phyloP scores from a whole-genome alignment of 108 stramenopile species.

The Ochromonas danica region DNA sequence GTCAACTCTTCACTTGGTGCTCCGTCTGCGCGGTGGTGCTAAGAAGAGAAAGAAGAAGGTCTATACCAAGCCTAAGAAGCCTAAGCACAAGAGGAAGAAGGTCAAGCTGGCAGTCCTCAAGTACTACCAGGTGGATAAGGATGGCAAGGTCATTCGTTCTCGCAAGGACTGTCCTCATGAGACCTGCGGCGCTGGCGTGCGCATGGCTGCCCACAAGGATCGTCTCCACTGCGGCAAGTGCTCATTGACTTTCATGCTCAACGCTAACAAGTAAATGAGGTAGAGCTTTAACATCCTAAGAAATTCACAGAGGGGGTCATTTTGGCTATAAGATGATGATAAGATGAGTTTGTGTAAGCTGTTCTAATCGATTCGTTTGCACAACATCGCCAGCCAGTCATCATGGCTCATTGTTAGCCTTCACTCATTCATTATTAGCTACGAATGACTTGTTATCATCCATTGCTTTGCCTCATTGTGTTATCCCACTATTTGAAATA shows the following conservation, averaged over 20 bases:
- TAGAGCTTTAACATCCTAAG: background rate
- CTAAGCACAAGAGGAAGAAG: constrained; percentile 85
- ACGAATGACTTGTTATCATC: too few relatives aligned
- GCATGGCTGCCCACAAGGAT: constrained; percentile 98
- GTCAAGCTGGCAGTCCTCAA: constrained; percentile 94
- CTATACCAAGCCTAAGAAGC: constrained; percentile 99
- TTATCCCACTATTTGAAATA: too few relatives aligned
- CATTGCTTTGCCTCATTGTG: too few relatives aligned
- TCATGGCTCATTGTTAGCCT: too few relatives aligned
- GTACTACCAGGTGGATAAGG: constrained; percentile 97
- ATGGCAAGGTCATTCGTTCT: constrained; percentile 91
- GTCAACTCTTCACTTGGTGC: constrained; percentile 88
- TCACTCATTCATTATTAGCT: too few relatives aligned
- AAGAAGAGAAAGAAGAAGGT: constrained; percentile 62
- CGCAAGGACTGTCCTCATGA: constrained; percentile 91
- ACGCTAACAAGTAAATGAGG: background rate
- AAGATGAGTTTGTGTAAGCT: too few relatives aligned
- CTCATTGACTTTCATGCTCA: constrained; percentile 1
- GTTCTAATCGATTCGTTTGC: too few relatives aligned
- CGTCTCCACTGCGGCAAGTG: constrained; percentile 99
- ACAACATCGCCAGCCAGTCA: too few relatives aligned
- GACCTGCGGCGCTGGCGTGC: constrained; percentile 86
- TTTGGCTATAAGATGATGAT: too few relatives aligned
- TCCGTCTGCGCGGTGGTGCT: constrained; percentile 81
- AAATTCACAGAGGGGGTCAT: too few relatives aligned